These are phyloP conservation scores for Zymoseptoria passerinii DNA, from an alignment of 2,329 filamentous ascomycete species.

Conservation along the genomic window DNA sequence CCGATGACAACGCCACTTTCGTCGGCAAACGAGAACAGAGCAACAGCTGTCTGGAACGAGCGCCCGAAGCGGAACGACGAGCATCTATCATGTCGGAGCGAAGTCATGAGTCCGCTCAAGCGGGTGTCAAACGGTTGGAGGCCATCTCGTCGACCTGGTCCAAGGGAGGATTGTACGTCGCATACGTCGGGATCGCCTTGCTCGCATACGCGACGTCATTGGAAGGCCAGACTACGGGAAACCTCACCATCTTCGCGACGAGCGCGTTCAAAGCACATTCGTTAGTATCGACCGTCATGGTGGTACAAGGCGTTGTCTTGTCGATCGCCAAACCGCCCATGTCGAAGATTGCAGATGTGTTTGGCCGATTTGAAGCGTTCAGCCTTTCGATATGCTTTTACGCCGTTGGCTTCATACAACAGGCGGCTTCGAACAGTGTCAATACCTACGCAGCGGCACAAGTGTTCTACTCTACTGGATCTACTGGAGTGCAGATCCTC, in stretches of 20 bases:
- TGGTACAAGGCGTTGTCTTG: conserved; percentile 57
- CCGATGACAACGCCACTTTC: conserved; percentile 6
- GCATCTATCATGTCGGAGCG: conserved; percentile 18
- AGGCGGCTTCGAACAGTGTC: conserved; percentile 48
- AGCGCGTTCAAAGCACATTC: conserved; percentile 58
- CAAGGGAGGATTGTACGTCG: conserved; percentile 38
- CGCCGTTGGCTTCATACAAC: conserved; percentile 50
- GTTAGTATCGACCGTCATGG: conserved; percentile 55
- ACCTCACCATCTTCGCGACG: conserved; percentile 56
- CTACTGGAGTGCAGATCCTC: conserved; percentile 51
- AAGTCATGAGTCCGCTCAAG: conserved; percentile 31
- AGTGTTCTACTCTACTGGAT: conserved; percentile 55
- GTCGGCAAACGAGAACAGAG: conserved; percentile 14
- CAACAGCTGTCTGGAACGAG: conserved; percentile 9
- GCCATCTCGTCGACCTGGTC: conserved; percentile 44
- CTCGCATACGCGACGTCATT: conserved; percentile 59
- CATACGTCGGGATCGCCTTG: conserved; percentile 36
- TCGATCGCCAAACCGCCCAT: conserved; percentile 53
- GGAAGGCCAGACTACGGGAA: conserved; percentile 55
- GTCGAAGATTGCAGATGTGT: conserved; percentile 55
- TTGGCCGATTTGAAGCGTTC: conserved; percentile 54
- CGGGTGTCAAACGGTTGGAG: conserved; percentile 42
- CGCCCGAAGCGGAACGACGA: conserved; percentile 14
- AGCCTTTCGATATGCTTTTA: conserved; percentile 46
- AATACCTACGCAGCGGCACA: conserved; percentile 48